Evolutionary conservation across 23 red algal genomes (phyloP).

Genomic region (Gracilaria gracilis): DNA sequence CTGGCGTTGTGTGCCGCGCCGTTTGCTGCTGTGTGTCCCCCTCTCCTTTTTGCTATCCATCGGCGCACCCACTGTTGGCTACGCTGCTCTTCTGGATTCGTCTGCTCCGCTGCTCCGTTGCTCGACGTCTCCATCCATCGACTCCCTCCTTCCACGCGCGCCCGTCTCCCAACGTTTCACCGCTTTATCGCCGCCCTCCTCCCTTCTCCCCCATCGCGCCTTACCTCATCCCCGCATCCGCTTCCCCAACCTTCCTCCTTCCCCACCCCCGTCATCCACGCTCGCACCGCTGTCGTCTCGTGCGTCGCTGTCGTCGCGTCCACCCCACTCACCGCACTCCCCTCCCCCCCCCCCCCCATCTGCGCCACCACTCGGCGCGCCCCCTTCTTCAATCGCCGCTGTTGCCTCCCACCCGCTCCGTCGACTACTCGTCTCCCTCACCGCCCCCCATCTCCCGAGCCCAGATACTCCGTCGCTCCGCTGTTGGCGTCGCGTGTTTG

Average conservation of each 20-base stretch:
- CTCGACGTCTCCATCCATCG: too few species aligned
- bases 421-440: not conserved
- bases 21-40: too few species aligned
- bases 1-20: too few species aligned
- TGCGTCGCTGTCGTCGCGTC: not conserved
- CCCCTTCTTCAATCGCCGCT: too few species aligned
- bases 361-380: not conserved
- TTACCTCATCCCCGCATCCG: not conserved
- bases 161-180: too few species aligned
- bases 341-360: not conserved
- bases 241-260: not conserved
- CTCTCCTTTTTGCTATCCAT: too few species aligned
- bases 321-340: not conserved
- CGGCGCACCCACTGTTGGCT: too few species aligned
- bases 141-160: too few species aligned
- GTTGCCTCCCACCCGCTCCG: not conserved
- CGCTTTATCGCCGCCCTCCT: too few species aligned
- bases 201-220: constrained; percentile 11
- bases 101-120: too few species aligned
- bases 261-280: not conserved
- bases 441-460: not conserved
- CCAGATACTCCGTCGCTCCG: not conserved
- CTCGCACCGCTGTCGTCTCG: not conserved
- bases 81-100: too few species aligned
- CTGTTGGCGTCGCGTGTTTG: not conserved